These are phyloP conservation scores for Isochrysis galbana DNA, from an alignment of 78 protist genomes.

Conservation along the genomic window DNA sequence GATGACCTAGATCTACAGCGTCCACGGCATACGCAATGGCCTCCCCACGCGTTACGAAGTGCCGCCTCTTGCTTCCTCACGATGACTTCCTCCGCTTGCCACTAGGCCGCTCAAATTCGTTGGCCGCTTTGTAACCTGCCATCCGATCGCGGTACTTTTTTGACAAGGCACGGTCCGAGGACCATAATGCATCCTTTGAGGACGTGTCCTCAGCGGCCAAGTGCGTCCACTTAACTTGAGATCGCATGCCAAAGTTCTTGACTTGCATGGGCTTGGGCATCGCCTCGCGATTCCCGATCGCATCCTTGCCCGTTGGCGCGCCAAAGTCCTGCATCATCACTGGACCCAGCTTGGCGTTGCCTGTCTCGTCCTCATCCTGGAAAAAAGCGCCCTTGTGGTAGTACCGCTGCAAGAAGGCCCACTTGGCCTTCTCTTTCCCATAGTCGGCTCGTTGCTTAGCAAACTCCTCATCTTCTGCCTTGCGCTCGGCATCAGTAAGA, in stretches of 20 bases:
- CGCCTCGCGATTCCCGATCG: neutral
- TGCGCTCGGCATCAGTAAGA: slow-evolving; percentile 28
- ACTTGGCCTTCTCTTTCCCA: neutral
- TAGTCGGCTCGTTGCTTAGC: no score
- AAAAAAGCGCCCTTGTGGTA: slow-evolving; percentile 44
- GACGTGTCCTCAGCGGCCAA: slow-evolving; percentile 27
- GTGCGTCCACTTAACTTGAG: slow-evolving; percentile 38
- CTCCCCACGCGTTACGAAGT: no score
- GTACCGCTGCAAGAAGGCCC: slow-evolving; percentile 35
- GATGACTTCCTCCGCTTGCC: neutral
- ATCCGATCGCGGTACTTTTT: neutral
- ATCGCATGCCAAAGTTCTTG: slow-evolving; percentile 29
- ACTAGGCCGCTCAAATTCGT: neutral
- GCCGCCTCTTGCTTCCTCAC: no score
- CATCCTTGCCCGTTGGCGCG: slow-evolving; percentile 16
- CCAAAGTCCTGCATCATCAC: slow-evolving; percentile 27
- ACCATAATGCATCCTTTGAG: neutral
- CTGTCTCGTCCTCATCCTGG: slow-evolving; percentile 42
- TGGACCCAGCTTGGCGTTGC: neutral
- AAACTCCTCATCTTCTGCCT: slow-evolving; percentile 22
- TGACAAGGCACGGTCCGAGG: neutral
- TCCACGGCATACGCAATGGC: no score
- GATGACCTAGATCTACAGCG: no score
- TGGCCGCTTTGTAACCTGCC: neutral
- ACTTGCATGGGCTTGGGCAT: slow-evolving; percentile 32